Evolutionary conservation across 1,139 yeast genomes (phyloP), one percentile per base, ranked within the genome.

Genomic region (Lodderomyces parapsilosis): DNA sequence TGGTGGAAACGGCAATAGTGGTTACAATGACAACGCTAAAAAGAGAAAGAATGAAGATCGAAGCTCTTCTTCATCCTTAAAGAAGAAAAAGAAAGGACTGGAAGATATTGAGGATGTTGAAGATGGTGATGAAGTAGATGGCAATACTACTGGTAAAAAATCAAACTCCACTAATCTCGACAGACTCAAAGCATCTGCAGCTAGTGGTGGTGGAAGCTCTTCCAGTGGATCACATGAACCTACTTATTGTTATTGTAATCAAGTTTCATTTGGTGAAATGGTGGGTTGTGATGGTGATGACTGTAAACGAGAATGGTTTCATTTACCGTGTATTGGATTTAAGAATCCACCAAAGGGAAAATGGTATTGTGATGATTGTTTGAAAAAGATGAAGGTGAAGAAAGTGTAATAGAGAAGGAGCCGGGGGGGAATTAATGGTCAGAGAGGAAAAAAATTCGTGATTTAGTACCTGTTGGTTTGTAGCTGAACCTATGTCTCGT

Each of bases 181-280:
- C 5, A 33, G 20, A 24, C 32, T 25, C 3, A 31, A 20, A 17
- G 28, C 38, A 10, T 22, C 36, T 13, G 34, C 25, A 11, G 19
- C n/a, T 33, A 30, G 32, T 40, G 23, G 14, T 36, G 33, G 15
- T 13, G 27, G 25, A 25, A 25, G 10, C 11, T 14, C 34, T 7
- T 31, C 36, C 38, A 6, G 54, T 48, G 22, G 59, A 49, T 13
- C 43, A 9, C 63, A 62, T 39, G 96, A 93, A 58, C 96, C 96
- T 1, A 80, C 93, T 3, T 93, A 93, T 62, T 93, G 99, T 64
- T 89, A 89, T 65, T 93, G 99, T 68, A 89, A 90, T 61, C 96
- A 91, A 60, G 96, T 90, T 1, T 91, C 98, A 3, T 91, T 87
- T 62, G 99, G 99, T 15, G 98, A 93, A 59, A 93, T 93, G 99